These are phyloP conservation scores for Aspergillus fructus DNA, from an alignment of 2,329 filamentous ascomycete species.

Conservation along the genomic window DNA sequence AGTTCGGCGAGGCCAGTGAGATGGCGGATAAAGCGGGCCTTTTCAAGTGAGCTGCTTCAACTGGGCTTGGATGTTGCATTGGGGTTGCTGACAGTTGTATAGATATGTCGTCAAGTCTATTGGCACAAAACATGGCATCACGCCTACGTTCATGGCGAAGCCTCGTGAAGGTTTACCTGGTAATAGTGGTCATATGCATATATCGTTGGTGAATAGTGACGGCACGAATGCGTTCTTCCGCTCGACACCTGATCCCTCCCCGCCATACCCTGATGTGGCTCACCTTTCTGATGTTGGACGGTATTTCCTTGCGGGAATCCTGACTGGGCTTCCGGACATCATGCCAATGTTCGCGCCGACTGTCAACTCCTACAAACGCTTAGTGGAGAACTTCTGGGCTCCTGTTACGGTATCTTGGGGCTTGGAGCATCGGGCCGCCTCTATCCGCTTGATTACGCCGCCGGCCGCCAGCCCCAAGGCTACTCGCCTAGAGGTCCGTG, in stretches of 20 bases:
- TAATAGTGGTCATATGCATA: conserved; percentile 93
- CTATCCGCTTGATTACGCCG: conserved; percentile 83
- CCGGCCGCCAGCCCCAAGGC: conserved; percentile 81
- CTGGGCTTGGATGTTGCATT: not conserved
- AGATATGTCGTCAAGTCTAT: conserved; percentile 85
- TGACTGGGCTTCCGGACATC: conserved; percentile 85
- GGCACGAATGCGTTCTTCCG: conserved; percentile 83
- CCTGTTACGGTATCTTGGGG: conserved; percentile 98
- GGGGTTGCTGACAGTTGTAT: conserved; percentile 11
- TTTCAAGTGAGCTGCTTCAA: conserved; percentile 67
- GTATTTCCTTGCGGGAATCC: conserved; percentile 86
- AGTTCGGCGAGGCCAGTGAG: conserved; percentile 80
- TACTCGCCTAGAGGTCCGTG: conserved; percentile 88
- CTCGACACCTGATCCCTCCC: conserved; percentile 66
- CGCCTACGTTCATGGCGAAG: conserved; percentile 98
- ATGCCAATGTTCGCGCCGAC: conserved; percentile 96
- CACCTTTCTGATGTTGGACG: conserved; percentile 84
- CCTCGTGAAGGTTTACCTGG: conserved; percentile 86
- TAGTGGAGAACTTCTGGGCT: conserved; percentile 99
- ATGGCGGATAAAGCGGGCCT: conserved; percentile 92
- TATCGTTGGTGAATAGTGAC: conserved; percentile 78
- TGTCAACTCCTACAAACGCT: conserved; percentile 95
- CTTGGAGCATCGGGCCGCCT: conserved; percentile 89
- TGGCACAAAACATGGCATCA: conserved; percentile 83
- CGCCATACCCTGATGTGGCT: conserved; percentile 72